Evolutionary conservation across 768 basidiomycete genomes (phyloP).

Genomic region (Lenzites betulinus): DNA sequence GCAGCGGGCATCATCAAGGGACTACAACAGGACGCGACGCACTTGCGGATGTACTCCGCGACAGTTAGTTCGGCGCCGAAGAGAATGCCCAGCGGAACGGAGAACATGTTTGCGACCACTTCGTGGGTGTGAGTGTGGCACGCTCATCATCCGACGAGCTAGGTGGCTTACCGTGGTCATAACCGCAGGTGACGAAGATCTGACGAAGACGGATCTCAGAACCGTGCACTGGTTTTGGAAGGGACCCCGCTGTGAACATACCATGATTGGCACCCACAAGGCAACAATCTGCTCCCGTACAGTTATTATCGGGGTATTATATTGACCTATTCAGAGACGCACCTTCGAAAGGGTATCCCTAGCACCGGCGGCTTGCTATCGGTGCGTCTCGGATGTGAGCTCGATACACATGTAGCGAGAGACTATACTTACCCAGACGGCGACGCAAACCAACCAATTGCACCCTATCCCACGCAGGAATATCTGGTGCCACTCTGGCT

Average conservation of each 20-base stretch:
- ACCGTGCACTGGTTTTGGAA: too few species aligned
- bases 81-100: conserved; percentile 69
- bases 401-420: background rate
- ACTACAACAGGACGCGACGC: conserved; percentile 23
- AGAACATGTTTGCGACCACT: conserved; percentile 81
- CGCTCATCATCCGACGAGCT: background rate
- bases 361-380: conserved; percentile 69
- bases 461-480: conserved; percentile 75
- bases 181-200: conserved; percentile 72
- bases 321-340: background rate
- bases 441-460: conserved; percentile 75
- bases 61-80: conserved; percentile 59
- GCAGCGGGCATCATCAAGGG: background rate
- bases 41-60: conserved; percentile 69
- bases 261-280: conserved; percentile 78
- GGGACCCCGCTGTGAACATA: conserved; percentile 40
- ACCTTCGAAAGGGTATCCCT: conserved; percentile 72
- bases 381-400: background rate
- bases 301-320: background rate
- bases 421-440: conserved; percentile 64
- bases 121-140: background rate
- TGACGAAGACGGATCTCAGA: conserved; percentile 25
- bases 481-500: conserved; percentile 72
- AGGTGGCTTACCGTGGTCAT: conserved; percentile 59
- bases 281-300: conserved; percentile 48